Evolutionary conservation across 306 rosid genomes (phyloP), one percentile per base, ranked within the genome.

Genomic region (Cicer yamashitae): DNA sequence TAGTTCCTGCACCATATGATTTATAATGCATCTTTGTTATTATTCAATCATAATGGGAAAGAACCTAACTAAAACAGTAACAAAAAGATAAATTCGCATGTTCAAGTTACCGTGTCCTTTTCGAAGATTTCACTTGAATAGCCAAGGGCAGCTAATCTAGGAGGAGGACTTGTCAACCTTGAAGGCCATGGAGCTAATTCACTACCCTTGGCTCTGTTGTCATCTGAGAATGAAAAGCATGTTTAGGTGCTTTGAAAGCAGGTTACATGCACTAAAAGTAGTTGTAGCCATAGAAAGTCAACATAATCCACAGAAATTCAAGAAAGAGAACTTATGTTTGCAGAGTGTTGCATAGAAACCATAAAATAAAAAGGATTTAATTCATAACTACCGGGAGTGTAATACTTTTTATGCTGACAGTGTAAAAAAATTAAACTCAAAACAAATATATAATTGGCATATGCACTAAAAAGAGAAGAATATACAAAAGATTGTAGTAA

Each of bases 151-250:
- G 91, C 91, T 67, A 94, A 93, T 71, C 97, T 90, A 51, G 98
- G 98, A 85, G 96, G 96, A 82, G 93, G 92, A 78, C 87, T 64
- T 41, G 91, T 90, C 83, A 91, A 83, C 73, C 98, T 90, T 68
- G 86, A 83, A 41, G 96, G 98, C 96, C 97, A 94, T 61, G 96
- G 97, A 79, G 96, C 96, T 79, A 90, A 83, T 53, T 88, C 97
- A 86, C 97, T 90, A 54, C 97, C 98, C 84, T 80, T 75, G 51
- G 72, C 90, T 83, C 53, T 87, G 45, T 90, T 80, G 79, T 91
- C 92, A 82, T 85, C 98, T 94, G 90, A 81, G 78, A 68, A 76
- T 74, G 15, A 13, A 50, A 12, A 52, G 34, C 4, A n/a, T 60
- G 48, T 52, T 81, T 60, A 74, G 30, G 47, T 52, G 70, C 75